Base-by-base conservation (phyloP, 768 basidiomycete species). In the Tulasnella sp. region DNA sequence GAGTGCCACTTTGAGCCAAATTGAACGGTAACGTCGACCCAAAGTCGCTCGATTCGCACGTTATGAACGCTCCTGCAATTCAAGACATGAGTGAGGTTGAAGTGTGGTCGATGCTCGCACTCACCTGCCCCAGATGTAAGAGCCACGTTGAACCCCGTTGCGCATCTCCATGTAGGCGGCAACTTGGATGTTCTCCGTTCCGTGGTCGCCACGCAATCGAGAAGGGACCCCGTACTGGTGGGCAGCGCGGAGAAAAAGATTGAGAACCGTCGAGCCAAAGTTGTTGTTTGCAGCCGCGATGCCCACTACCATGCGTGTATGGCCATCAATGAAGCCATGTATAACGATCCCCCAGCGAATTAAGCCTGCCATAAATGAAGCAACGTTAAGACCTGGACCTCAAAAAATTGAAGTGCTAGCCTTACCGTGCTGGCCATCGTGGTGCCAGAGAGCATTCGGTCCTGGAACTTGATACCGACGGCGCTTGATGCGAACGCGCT, bases 211-310 rank as follows among this genome's bases (percentile, higher is more conserved):
- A 78, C 82, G 34, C 1, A 81, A 67, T 0, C 78, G 40, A 4
- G 76, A 77, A 4, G 84, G 84, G 12, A 82, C 69, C 6, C 85
- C 84, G 78, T 82, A 81, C 0, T 38, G 67, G 7, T 71, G 36
- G 17, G 79, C 75, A 17, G 79, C 77, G 12, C 79, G 76, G 0
- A 78, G 38, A 77, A 87, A 86, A 0, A 87, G 76, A 5, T 80
- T 67, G 14, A 85, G 80, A 4, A 86, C 85, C 19, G 67, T 73
- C 19, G 31, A 58, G 25, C 71, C 77, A 12, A 39, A n/a, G 64
- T 78, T 78, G 67, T 72, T 78, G 25, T 72, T 64, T 29, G 9
- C 52, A 19, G 77, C 77, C 0, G 45, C n/a, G 40, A 78, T 31
- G 2, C 15, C 71, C 14, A 40, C 68, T 8, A 78, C 54, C 7